Conservation (phyloP, 208 protist species). For the Crithidia thermophila region DNA sequence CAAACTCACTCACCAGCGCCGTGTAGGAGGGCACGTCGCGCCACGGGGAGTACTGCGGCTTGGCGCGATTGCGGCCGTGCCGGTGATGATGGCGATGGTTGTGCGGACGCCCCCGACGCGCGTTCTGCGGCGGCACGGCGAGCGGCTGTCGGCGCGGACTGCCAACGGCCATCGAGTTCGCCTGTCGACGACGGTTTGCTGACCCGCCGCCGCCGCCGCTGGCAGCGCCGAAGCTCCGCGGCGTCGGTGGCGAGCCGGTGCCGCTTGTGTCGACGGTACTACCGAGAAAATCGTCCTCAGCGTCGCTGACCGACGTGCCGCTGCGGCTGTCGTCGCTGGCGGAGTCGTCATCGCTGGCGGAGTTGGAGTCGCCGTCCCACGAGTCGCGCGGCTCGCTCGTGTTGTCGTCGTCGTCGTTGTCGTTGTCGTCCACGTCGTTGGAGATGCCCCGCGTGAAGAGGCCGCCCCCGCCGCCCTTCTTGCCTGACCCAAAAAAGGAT, state of each 20-base stretch:
- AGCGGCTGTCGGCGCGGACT: not conserved
- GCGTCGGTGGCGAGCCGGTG: slow-evolving; percentile 3
- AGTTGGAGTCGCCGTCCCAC: slow-evolving; percentile 12
- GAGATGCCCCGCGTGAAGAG: slow-evolving; percentile 9
- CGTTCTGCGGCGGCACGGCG: too few species aligned
- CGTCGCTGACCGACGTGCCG: not conserved
- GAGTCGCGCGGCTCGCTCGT: too few species aligned
- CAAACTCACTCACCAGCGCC: slow-evolving; percentile 41
- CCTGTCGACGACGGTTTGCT: too few species aligned
- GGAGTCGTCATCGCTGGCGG: not conserved
- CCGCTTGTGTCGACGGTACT: not conserved
- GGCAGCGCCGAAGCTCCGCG: slow-evolving; percentile 11
- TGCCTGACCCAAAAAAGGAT: slow-evolving; percentile 44
- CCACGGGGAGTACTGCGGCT: slow-evolving; percentile 35
- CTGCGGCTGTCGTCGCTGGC: not conserved
- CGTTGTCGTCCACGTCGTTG: slow-evolving; percentile 8
- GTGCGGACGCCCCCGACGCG: too few species aligned
- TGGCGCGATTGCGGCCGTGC: slow-evolving; percentile 6
- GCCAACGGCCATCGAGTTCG: not conserved
- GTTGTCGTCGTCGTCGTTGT: slow-evolving; percentile 3
- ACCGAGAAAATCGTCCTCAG: not conserved
- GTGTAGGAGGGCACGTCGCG: slow-evolving; percentile 57
- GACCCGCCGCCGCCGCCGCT: slow-evolving; percentile 1
- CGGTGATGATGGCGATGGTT: not conserved
- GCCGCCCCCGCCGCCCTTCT: not conserved